These are phyloP conservation scores for Fusarium nisikadoi DNA, from an alignment of 2,329 filamentous ascomycete genomes.

Conservation along the genomic window DNA sequence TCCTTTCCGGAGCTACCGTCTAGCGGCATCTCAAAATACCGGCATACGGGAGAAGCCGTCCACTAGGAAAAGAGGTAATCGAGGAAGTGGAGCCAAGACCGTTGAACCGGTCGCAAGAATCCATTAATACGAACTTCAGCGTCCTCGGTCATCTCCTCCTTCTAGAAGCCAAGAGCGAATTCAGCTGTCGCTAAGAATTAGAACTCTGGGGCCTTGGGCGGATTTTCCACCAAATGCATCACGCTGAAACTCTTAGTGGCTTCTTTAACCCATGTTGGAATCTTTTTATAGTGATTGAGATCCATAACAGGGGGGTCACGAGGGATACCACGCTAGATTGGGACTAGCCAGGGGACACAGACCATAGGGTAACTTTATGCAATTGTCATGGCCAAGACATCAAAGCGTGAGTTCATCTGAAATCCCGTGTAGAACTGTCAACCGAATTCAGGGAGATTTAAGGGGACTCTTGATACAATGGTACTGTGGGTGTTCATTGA, in stretches of 20 bases:
- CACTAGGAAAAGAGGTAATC: background rate
- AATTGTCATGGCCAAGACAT: background rate
- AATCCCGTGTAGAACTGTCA: background rate
- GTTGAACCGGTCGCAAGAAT: background rate
- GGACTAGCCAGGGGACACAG: background rate
- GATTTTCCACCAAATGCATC: background rate
- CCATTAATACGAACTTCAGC: background rate
- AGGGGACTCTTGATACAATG: too few species aligned
- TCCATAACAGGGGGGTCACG: background rate
- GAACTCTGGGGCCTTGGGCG: background rate
- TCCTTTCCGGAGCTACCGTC: background rate
- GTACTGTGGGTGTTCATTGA: too few species aligned
- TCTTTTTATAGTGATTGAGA: constrained; percentile 11
- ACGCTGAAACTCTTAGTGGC: background rate
- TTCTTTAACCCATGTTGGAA: background rate
- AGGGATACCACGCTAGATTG: background rate
- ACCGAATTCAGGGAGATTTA: accelerated
- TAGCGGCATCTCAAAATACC: background rate
- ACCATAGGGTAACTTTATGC: background rate
- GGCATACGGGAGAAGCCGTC: background rate
- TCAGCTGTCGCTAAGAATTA: background rate
- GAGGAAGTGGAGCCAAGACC: background rate
- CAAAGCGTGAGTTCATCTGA: background rate
- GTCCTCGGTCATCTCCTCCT: background rate
- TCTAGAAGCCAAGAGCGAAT: constrained; percentile 1